Percentiles rank a stretch among this genome's conserved stretches.
Evolutionary conservation across 163 green algal species (phyloP).

Genomic region (Botryococcus braunii): DNA sequence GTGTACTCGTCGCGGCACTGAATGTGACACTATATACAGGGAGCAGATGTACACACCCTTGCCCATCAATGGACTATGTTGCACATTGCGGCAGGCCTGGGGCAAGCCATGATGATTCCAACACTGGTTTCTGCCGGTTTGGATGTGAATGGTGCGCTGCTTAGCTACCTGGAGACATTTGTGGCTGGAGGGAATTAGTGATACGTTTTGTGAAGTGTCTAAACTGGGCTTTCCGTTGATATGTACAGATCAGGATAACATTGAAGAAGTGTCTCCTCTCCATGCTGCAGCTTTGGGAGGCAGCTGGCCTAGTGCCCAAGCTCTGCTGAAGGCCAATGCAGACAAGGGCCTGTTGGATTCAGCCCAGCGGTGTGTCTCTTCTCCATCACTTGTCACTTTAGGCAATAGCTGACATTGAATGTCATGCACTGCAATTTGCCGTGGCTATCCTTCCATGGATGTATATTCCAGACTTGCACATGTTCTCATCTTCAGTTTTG

Average conservation of each 20-base stretch:
- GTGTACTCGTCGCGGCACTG: not conserved
- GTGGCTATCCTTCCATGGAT: too few relatives aligned
- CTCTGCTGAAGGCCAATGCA: not conserved
- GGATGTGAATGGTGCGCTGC: slow-evolving; percentile 2
- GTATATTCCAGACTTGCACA: too few relatives aligned
- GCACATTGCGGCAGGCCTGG: slow-evolving; percentile 41
- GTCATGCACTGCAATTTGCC: too few relatives aligned
- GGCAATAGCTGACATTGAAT: too few relatives aligned
- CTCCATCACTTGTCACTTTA: too few relatives aligned
- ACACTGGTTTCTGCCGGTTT: too few relatives aligned
- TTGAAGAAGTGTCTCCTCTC: not conserved
- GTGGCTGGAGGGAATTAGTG: too few relatives aligned
- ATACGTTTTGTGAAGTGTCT: too few relatives aligned
- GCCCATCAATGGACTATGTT: slow-evolving; percentile 36
- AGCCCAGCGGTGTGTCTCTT: too few relatives aligned
- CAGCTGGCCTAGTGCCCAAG: not conserved
- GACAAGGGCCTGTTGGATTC: not conserved
- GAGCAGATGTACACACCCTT: not conserved
- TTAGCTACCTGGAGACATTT: too few relatives aligned
- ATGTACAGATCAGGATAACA: slow-evolving; percentile 6
- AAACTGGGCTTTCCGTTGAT: not conserved
- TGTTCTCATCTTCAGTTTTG: too few relatives aligned
- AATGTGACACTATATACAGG: not conserved
- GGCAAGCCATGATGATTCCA: slow-evolving; percentile 16
- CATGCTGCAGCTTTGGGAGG: slow-evolving; percentile 1